Conservation (phyloP, 441 rosid genomes). For the Syzygium malaccense region DNA sequence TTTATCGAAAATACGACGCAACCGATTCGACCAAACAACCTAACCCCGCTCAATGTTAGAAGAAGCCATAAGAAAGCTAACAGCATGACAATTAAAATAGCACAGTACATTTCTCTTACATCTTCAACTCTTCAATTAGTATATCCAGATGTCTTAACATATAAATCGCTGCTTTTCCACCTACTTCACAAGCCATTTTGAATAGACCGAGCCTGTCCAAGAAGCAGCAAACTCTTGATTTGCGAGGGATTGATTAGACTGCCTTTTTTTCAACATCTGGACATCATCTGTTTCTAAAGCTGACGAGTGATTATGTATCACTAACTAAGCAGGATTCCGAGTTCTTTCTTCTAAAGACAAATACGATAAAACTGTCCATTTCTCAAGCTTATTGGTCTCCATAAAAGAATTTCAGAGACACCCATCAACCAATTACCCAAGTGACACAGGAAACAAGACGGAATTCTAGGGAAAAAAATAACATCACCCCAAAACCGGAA, state of each 20-base stretch:
- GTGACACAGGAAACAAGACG: neutral
- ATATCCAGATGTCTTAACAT: neutral
- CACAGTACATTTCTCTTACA: neutral
- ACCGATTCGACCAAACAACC: neutral
- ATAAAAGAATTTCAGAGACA: neutral
- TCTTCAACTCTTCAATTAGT: neutral
- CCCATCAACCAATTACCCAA: neutral
- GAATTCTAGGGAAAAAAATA: neutral
- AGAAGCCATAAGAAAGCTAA: neutral
- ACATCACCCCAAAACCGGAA: neutral
- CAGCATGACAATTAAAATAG: neutral
- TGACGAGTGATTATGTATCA: neutral
- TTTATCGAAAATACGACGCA: neutral
- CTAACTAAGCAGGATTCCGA: neutral
- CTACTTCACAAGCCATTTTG: neutral
- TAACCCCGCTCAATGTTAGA: neutral
- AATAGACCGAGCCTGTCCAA: neutral
- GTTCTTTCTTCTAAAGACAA: neutral
- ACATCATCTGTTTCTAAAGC: neutral
- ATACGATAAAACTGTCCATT: neutral
- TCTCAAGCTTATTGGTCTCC: neutral
- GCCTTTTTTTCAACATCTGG: neutral
- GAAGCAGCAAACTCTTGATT: neutral
- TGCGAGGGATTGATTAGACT: neutral
- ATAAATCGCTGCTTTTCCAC: neutral